Evolutionary conservation across 805 yeast genomes (phyloP).

Genomic region (Saturnispora sanitii): DNA sequence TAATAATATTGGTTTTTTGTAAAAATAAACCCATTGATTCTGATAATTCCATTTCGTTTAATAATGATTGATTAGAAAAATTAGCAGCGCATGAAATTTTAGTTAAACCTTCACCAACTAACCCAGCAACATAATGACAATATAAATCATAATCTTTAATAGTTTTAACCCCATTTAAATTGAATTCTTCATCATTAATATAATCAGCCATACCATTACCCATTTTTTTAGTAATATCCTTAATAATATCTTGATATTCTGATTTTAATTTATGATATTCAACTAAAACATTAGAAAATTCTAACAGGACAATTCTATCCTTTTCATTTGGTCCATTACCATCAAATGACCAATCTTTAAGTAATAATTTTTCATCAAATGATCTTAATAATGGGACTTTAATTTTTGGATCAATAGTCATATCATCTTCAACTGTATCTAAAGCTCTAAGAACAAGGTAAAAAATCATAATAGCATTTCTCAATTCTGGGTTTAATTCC

Average conservation of each 20-base stretch:
- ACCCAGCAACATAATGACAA: conserved; percentile 96
- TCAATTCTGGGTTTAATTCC: conserved; percentile 83
- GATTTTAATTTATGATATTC: conserved; percentile 69
- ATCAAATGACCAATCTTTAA: conserved; percentile 71
- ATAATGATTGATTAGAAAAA: conserved; percentile 48
- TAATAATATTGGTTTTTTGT: conserved; percentile 91
- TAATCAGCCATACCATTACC: conserved; percentile 98
- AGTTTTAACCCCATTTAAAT: conserved; percentile 68
- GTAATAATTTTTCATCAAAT: conserved; percentile 54
- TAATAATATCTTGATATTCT: conserved; percentile 67
- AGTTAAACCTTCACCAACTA: conserved; percentile 94
- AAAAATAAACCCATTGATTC: conserved; percentile 90
- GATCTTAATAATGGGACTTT: conserved; percentile 67
- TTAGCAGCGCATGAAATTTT: conserved; percentile 66
- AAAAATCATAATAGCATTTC: conserved; percentile 73
- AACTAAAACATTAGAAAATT: conserved; percentile 57
- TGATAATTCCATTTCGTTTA: conserved; percentile 48
- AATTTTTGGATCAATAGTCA: conserved; percentile 62
- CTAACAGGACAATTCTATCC: conserved; percentile 73
- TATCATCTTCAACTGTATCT: conserved; percentile 95
- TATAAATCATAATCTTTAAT: conserved; percentile 77
- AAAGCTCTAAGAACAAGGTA: conserved; percentile 81
- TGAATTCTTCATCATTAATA: conserved; percentile 66
- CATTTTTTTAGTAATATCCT: conserved; percentile 74
- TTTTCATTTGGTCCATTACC: conserved; percentile 68